These are phyloP conservation scores for Melianthus villosus DNA, from an alignment of 441 rosid genomes.

Conservation along the genomic window DNA sequence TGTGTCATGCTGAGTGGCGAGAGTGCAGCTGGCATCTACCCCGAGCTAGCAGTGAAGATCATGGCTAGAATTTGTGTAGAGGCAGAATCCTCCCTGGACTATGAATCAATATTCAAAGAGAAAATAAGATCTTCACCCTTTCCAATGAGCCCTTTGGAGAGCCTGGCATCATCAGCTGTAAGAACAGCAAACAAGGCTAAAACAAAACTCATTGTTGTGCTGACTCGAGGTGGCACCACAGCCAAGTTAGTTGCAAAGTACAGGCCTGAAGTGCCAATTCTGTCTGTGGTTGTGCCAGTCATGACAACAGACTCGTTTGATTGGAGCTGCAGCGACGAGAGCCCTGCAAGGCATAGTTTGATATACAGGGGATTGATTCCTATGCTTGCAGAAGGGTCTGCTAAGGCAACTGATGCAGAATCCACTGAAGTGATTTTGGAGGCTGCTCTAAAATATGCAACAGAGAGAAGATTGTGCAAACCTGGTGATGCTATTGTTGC, in stretches of 20 bases:
- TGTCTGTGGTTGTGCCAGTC: constrained; percentile 78
- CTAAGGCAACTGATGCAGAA: constrained; percentile 68
- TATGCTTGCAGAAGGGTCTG: constrained; percentile 61
- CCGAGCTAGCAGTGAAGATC: constrained; percentile 69
- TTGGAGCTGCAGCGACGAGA: constrained; percentile 79
- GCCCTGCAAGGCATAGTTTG: constrained; percentile 86
- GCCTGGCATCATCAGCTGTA: constrained; percentile 86
- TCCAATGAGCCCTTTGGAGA: constrained; percentile 90
- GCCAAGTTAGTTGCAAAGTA: constrained; percentile 90
- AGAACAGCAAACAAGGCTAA: constrained; percentile 66
- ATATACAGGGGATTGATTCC: constrained; percentile 68
- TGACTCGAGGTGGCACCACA: constrained; percentile 86
- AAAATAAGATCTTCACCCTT: constrained; percentile 60
- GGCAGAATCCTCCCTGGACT: constrained; percentile 75
- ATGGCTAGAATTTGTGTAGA: constrained; percentile 83
- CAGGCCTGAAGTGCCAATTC: constrained; percentile 73
- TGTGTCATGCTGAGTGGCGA: constrained; percentile 97
- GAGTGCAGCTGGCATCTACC: constrained; percentile 95
- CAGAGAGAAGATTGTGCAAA: constrained; percentile 50
- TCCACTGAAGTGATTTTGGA: constrained; percentile 74
- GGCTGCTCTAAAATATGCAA: constrained; percentile 49
- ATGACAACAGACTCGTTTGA: constrained; percentile 67
- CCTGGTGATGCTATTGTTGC: constrained; percentile 74
- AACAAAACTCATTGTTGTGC: constrained; percentile 64
- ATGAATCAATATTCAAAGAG: constrained; percentile 69